A percentile compares a stretch with the other conserved stretches of the same genome.
phyloP scores from a whole-genome alignment of 202 grass and related monocot genomes.

The Setaria italica region DNA sequence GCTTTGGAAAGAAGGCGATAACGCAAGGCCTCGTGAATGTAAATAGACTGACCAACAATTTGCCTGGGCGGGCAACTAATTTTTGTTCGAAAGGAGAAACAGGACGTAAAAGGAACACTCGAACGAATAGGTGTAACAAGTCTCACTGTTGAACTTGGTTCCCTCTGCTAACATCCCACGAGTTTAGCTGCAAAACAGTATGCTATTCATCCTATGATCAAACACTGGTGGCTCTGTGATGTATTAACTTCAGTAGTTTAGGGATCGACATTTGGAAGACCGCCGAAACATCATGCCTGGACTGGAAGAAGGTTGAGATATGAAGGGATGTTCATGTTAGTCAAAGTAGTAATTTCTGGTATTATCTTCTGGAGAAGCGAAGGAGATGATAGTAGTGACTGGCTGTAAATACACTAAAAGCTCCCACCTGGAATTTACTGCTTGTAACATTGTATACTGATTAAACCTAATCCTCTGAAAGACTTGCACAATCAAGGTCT shows the following conservation, averaged over 20 bases:
- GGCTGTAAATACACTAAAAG: conserved; percentile 39
- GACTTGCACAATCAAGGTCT: conserved; percentile 39
- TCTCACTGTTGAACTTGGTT: conserved; percentile 29
- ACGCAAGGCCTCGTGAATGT: conserved; percentile 45
- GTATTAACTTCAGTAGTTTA: conserved; percentile 17
- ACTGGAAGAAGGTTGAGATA: not conserved
- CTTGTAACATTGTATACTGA: conserved; percentile 52
- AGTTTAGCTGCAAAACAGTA: conserved; percentile 8
- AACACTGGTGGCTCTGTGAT: not conserved
- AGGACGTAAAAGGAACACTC: conserved; percentile 21
- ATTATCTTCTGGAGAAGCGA: conserved; percentile 17
- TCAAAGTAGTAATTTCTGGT: conserved; percentile 3
- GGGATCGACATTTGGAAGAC: not conserved
- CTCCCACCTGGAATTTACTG: conserved; percentile 32
- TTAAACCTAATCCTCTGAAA: conserved; percentile 39
- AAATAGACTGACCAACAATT: conserved; percentile 68
- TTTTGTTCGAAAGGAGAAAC: conserved; percentile 51
- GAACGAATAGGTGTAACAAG: conserved; percentile 17
- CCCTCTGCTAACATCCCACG: not conserved
- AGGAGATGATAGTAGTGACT: not conserved
- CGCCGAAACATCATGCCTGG: not conserved
- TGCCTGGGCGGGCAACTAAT: conserved; percentile 48
- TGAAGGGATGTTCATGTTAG: conserved; percentile 2
- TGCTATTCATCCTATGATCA: not conserved
- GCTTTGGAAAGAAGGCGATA: conserved; percentile 35